Evolutionary conservation across 1,139 yeast genomes (phyloP), one percentile per base, ranked within the genome.

Genomic region (Debaryomyces sp.): DNA sequence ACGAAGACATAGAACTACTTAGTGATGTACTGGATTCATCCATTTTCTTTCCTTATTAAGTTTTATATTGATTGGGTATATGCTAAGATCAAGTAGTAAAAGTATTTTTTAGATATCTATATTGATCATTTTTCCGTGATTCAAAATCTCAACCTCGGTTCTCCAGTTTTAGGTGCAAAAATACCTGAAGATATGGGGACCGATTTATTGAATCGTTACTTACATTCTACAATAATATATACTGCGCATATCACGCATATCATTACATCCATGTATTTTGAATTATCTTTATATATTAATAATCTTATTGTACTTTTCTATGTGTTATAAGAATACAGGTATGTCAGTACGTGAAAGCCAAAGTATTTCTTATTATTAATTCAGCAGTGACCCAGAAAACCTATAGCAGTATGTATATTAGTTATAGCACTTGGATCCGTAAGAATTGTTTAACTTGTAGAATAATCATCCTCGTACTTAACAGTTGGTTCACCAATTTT

Each of bases 391-490:
- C 21, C 21, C 5, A 18, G n/a, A 18, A 18, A 18, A 18, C 21
- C 21, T 18, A 18, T 18, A 18, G 4, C 21, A 18, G 21, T 18
- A 18, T 18, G 21, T 18, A 18, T 18, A 27, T 5, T 6, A 27
- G 9, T 10, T 12, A 6, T 12, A 18, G 15, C 17, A 4, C 12
- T 40, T 13, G 22, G 12, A 24, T 27, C 17, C n/a, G 22, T 30
- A 38, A 22, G 9, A 24, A 13, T 38, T 1, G 5, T 7, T 17
- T n/a, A 39, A 26, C 5, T 17, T 39, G 15, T 15, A 23, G 18
- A 26, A 27, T 51, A 52, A n/a, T 57, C 56, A 23, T 56, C 58
- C 41, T 56, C 60, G 32, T 60, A 60, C 37, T 49, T 53, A 8
- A 55, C 47, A n/a, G 47, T 48, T 7, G 51, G 45, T 7, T 44